These are phyloP conservation scores for Spathaspora arborariae DNA, from an alignment of 805 yeast species.

Conservation along the genomic window DNA sequence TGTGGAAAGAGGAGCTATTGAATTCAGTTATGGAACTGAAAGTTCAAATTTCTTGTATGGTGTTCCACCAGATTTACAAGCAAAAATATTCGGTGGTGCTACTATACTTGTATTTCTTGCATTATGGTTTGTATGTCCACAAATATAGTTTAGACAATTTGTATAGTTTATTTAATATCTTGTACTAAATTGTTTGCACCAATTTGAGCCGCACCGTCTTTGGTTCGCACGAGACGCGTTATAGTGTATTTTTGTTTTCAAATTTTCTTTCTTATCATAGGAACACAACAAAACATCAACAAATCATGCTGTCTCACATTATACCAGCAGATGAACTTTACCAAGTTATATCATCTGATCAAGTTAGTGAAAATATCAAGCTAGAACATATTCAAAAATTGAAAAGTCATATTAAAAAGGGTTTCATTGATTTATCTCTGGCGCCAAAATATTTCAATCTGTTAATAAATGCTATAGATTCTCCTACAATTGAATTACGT, in stretches of 20 bases:
- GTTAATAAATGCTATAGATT: conserved; percentile 42
- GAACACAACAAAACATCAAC: neutral
- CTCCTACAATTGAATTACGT: conserved; percentile 35
- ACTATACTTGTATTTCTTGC: conserved; percentile 16
- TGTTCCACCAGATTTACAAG: conserved; percentile 5
- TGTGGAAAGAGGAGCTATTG: neutral
- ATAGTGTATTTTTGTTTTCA: neutral
- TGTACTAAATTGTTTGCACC: too few species aligned
- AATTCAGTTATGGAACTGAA: conserved; percentile 9
- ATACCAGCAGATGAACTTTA: conserved; percentile 17
- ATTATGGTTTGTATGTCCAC: conserved; percentile 20
- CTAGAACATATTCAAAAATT: conserved; percentile 26
- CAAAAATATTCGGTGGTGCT: conserved; percentile 13
- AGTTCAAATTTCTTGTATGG: neutral
- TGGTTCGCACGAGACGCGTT: neutral
- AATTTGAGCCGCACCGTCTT: too few species aligned
- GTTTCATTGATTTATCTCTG: conserved; percentile 45
- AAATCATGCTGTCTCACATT: conserved; percentile 4
- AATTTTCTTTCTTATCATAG: neutral
- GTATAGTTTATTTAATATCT: neutral
- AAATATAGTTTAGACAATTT: neutral
- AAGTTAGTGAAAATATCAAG: conserved; percentile 7
- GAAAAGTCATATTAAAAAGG: conserved; percentile 54
- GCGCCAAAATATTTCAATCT: conserved; percentile 52
- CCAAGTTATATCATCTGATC: conserved; percentile 14